phyloP scores from a whole-genome alignment of 2,329 filamentous ascomycete genomes.

The Ceratocystis lukuohia region DNA sequence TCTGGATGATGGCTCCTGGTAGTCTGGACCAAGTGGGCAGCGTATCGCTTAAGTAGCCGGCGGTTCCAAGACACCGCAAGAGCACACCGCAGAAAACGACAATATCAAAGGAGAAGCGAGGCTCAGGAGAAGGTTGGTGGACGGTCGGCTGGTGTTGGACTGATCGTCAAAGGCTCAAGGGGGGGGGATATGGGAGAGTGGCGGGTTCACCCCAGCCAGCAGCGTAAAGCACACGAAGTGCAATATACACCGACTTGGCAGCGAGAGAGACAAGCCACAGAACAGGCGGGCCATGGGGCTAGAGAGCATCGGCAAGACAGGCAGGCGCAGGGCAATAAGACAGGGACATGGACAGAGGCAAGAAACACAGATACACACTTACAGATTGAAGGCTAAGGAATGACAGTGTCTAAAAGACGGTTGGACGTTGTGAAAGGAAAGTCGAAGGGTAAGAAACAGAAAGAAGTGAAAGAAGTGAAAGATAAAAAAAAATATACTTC shows the following conservation, averaged over 20 bases:
- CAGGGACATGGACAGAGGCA: background rate
- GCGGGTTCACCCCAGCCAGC: background rate
- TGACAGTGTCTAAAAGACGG: conserved; percentile 13
- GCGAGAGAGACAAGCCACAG: background rate
- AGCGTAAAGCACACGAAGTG: background rate
- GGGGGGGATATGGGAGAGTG: background rate
- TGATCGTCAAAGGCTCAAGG: background rate
- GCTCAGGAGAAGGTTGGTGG: background rate
- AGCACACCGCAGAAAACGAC: background rate
- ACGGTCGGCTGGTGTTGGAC: background rate
- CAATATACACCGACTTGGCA: background rate
- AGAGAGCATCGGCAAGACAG: background rate
- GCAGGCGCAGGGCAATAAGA: background rate
- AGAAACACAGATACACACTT: conserved; percentile 4
- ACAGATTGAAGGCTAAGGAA: conserved; percentile 16
- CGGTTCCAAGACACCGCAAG: background rate
- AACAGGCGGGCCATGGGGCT: background rate
- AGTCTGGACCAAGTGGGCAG: background rate
- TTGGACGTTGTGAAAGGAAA: background rate
- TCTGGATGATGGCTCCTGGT: background rate
- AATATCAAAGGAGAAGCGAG: background rate
- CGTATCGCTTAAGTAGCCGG: background rate
- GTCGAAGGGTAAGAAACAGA: conserved; percentile 5
- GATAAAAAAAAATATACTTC: conserved; percentile 10
- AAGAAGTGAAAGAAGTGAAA: conserved; percentile 10